Evolutionary conservation across 1,284 basidiomycete species (phyloP), one percentile per base, ranked within the genome.

Genomic region (Cutaneotrichosporon curvatum): DNA sequence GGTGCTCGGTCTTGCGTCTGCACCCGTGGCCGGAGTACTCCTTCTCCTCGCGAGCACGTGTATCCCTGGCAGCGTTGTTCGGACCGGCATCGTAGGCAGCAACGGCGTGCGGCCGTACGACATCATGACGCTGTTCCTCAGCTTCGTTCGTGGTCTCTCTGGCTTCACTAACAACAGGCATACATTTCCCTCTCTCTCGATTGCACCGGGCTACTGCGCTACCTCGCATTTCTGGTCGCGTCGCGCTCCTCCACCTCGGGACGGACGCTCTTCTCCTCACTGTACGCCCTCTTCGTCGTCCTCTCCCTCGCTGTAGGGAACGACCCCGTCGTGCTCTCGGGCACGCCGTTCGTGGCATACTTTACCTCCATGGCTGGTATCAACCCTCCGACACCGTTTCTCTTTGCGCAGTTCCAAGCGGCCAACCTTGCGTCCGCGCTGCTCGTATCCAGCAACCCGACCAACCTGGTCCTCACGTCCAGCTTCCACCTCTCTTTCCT

Each of bases 111-210:
- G 87, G 56, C 92, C 94, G 0, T 87, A 92, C 61, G 89, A 95
- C 67, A 90, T 97, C 51, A 80, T 97, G 68, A 86, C 88, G 22
- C 75, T 97, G 4, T 96, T 97, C 73, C 81, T 90, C 56, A 87
- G 85, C 2, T 76, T 97, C 45, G 80, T 78, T 48, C 51, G 73
- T 67, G 12, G 30, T 12, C 23, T 21, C 23, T 23, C 11, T 16
- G 19, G 32, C 18, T 18, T 22, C 40, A 18, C 20, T 36, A 22
- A 40, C 23, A n/a, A 9, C 48, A 80, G 78, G 91, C 91, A 0
- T 98, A 97, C 73, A 85, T 97, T 73, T 83, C 92, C 4, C 85
- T 96, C 41, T 89, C 89, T 0, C 78, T 97, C 32, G 92, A 98
- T 62, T 56, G 56, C 11, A 91, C 89, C 0, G 92, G 94, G 2